Evolutionary conservation across 108 stramenopile genomes (phyloP), one percentile per base, ranked within the genome.

Genomic region (Phaeodactylum tricornutum): DNA sequence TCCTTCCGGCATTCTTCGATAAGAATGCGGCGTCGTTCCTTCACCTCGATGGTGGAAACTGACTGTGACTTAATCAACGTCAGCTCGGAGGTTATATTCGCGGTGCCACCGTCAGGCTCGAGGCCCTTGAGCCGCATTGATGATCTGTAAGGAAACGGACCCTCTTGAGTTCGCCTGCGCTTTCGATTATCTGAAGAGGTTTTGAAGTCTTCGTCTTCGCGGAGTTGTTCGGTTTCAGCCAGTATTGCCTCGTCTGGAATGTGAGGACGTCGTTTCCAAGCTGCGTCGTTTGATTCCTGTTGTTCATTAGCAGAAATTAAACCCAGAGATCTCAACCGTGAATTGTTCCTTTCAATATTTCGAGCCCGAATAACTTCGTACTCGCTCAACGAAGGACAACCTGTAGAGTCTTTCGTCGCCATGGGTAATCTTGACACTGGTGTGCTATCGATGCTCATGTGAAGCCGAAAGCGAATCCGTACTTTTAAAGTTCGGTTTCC

Each of bases 271-370:
- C 12, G 33, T 8, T 34, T 69, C 69, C 67, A 72, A 21, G 84
- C 79, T 4, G 32, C 30, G 26, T 57, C 69, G 59, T 92, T 92
- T 15, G 81, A 84, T 12, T 47, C 32, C n/a, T 50, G 41, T 41
- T 81, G 71, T 55, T 92, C 84, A 4, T 35, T 22, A 11, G 42
- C 36, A 16, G 79, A 69, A 38, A 92, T 79, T 41, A 92, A 54
- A 1, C 90, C 90, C n/a, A 89, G 60, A 1, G 41, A 43, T 20
- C 60, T 16, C 37, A 91, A 60, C 19, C 71, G 58, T 41, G 72
- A 72, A 61, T 91, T 86, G 64, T 91, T 86, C 25, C 72, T 62
- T 42, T 79, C 73, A 37, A 91, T 84, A 47, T 91, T 91, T 9
- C 57, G 54, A 17, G 69, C 70, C 29, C 81, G 73, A 16, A 39